Evolutionary conservation across 2,329 filamentous ascomycete genomes (phyloP).

Genomic region (Hirsutella thompsonii): DNA sequence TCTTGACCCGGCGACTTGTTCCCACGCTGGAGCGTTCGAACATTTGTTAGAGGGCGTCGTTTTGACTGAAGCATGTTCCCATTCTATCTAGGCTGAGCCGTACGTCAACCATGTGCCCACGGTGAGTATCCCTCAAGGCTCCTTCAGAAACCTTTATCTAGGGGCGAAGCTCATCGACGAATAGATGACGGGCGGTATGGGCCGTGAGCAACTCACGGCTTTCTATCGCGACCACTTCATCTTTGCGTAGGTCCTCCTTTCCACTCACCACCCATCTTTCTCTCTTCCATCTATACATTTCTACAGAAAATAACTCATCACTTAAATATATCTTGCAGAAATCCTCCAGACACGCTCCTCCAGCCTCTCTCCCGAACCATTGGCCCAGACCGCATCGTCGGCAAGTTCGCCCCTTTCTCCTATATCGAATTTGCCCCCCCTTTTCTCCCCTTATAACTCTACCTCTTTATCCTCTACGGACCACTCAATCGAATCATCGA

Average conservation of each 20-base stretch:
- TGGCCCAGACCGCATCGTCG: conserved; percentile 53
- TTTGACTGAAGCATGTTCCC: not conserved
- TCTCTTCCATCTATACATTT: not conserved
- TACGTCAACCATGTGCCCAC: conserved; percentile 69
- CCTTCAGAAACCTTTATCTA: not conserved
- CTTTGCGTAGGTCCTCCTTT: conserved; percentile 22
- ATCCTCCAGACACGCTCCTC: conserved; percentile 50
- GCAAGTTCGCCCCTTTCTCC: conserved; percentile 1
- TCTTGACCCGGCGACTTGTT: no score
- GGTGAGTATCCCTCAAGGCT: conserved; percentile 21
- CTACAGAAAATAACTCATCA: no score
- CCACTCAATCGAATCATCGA: not conserved
- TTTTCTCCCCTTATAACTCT: no score
- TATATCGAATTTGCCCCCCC: no score
- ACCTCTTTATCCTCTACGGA: no score
- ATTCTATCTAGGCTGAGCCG: conserved; percentile 31
- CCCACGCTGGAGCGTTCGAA: no score
- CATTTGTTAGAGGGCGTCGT: no score
- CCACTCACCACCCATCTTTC: not conserved
- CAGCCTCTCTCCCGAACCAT: conserved; percentile 58
- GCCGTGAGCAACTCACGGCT: conserved; percentile 44
- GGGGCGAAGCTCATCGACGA: not conserved
- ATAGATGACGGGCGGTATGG: conserved; percentile 52
- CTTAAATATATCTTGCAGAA: conserved; percentile 29
- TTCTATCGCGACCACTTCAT: conserved; percentile 68